phyloP scores from a whole-genome alignment of 768 basidiomycete species.

The Trametes villosa region DNA sequence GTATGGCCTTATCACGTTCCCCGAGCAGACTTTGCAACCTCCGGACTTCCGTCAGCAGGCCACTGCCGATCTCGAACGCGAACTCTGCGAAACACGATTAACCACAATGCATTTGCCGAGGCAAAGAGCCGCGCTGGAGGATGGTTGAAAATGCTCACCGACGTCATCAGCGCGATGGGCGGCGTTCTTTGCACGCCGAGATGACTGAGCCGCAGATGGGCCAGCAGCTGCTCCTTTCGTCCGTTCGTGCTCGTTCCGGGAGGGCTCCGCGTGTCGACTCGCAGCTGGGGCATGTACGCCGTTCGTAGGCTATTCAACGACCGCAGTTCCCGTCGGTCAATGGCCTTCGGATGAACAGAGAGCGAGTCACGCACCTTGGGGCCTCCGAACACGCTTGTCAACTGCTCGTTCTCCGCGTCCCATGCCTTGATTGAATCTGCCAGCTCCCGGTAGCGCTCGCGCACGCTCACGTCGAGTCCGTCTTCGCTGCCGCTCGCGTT shows the following conservation, averaged over 20 bases:
- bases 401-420: slow-evolving; percentile 79
- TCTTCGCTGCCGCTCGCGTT: slow-evolving; percentile 39
- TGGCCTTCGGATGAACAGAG: neutral
- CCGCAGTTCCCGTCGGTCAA: slow-evolving; percentile 22
- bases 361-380: slow-evolving; percentile 53
- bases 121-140: neutral
- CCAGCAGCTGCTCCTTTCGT: slow-evolving; percentile 58
- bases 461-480: slow-evolving; percentile 67
- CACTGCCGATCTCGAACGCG: slow-evolving; percentile 96
- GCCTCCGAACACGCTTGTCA: slow-evolving; percentile 67
- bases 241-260: slow-evolving; percentile 50
- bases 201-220: slow-evolving; percentile 82
- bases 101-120: neutral
- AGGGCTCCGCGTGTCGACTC: slow-evolving; percentile 26
- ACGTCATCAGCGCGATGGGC: slow-evolving; percentile 90
- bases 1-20: slow-evolving; percentile 91
- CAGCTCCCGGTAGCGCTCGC: slow-evolving; percentile 76
- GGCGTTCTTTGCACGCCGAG: slow-evolving; percentile 86
- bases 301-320: slow-evolving; percentile 41
- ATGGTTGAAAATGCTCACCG: slow-evolving; percentile 50
- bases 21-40: slow-evolving; percentile 88
- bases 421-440: slow-evolving; percentile 74
- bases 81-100: slow-evolving; percentile 65
- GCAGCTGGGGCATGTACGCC: slow-evolving; percentile 39
- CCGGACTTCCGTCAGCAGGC: slow-evolving; percentile 87